phyloP scores from a whole-genome alignment of 2,329 filamentous ascomycete genomes.

The Colletotrichum sp. region DNA sequence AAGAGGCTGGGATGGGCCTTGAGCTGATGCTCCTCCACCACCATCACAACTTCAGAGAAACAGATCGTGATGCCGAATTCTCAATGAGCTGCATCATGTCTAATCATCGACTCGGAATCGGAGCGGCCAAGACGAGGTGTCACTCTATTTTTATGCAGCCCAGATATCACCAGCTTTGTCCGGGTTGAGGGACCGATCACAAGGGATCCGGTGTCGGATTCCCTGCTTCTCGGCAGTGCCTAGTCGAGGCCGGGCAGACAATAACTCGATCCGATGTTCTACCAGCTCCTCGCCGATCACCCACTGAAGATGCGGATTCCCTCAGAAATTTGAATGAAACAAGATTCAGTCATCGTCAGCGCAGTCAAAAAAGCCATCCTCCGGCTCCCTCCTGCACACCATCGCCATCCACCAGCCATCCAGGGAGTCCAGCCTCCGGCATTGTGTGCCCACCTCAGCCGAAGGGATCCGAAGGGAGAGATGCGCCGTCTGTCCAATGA shows the following conservation, averaged over 20 bases:
- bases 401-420: background rate
- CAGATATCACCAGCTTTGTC: background rate
- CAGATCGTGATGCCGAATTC: background rate
- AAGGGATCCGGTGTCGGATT: background rate
- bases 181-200: background rate
- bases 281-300: background rate
- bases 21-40: background rate
- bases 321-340: background rate
- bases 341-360: background rate
- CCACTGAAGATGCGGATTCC: background rate
- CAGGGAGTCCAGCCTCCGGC: conserved; percentile 17
- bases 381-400: background rate
- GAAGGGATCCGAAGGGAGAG: conserved; percentile 3
- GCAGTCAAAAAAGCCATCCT: background rate
- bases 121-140: background rate
- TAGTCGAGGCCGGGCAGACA: background rate
- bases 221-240: background rate
- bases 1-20: background rate
- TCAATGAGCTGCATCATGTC: background rate
- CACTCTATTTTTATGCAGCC: background rate
- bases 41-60: background rate
- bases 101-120: background rate
- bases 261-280: background rate
- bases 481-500: background rate
- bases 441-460: background rate